Conservation (phyloP, 2,329 filamentous ascomycete genomes). For the Diaporthe amygdali region DNA sequence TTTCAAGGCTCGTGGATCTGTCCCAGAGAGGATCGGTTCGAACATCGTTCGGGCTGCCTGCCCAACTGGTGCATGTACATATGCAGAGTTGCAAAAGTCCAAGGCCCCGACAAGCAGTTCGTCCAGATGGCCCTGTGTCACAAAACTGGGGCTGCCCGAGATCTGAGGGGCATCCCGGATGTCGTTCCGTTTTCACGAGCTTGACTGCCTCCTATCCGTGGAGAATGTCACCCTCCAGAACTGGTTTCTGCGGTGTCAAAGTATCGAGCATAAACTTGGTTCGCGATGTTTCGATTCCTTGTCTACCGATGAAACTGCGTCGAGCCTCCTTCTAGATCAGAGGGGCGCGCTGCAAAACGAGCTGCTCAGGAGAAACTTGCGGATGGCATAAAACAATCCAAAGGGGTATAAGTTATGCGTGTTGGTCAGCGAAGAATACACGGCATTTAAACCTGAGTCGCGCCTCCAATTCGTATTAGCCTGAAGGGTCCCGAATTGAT, state of each 20-base stretch:
- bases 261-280: background rate
- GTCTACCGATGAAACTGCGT: background rate
- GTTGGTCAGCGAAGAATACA: background rate
- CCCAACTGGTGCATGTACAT: background rate
- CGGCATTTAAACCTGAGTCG: background rate
- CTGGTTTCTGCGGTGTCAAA: background rate
- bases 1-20: constrained; percentile 9
- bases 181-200: background rate
- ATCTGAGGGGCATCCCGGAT: constrained; percentile 9
- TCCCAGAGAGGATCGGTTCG: background rate
- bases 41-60: background rate
- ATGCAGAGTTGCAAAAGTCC: background rate
- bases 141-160: constrained; percentile 3
- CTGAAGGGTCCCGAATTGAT: background rate
- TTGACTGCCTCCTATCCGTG: background rate
- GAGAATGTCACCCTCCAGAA: background rate
- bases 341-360: background rate
- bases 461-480: background rate
- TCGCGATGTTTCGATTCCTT: constrained; percentile 11
- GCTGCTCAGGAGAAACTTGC: background rate
- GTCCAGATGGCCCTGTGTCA: background rate
- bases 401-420: background rate
- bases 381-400: background rate
- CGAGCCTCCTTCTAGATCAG: background rate
- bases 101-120: background rate